phyloP scores from a whole-genome alignment of 1,284 basidiomycete genomes.

The Malassezia yamatoensis region DNA sequence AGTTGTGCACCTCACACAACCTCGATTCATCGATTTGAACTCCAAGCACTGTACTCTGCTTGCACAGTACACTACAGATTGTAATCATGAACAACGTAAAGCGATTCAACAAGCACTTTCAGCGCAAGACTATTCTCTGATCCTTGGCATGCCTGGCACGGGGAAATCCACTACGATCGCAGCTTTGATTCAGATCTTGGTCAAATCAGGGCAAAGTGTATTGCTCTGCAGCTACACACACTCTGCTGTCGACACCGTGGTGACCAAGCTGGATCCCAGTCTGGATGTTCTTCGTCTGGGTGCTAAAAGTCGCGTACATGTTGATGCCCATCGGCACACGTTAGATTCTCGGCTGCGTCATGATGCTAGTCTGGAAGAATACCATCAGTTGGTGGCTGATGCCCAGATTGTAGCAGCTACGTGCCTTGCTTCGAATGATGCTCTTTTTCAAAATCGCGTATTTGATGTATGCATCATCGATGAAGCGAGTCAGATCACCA shows the following conservation, averaged over 20 bases:
- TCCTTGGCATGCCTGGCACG: constrained; percentile 95
- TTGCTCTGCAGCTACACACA: constrained; percentile 88
- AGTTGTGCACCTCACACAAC: constrained; percentile 69
- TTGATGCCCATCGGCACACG: constrained; percentile 60
- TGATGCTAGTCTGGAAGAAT: constrained; percentile 55
- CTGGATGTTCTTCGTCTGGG: constrained; percentile 66
- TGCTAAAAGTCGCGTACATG: constrained; percentile 73
- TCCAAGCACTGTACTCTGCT: constrained; percentile 30
- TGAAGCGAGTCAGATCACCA: constrained; percentile 92
- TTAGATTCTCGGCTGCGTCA: constrained; percentile 54
- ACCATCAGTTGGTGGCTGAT: constrained; percentile 67
- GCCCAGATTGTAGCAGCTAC: constrained; percentile 93
- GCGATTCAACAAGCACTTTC: constrained; percentile 67
- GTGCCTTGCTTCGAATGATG: constrained; percentile 79
- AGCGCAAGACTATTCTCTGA: constrained; percentile 78
- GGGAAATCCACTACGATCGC: constrained; percentile 94
- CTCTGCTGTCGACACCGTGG: constrained; percentile 89
- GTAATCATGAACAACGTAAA: constrained; percentile 62
- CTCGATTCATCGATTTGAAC: constrained; percentile 53
- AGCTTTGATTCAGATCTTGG: constrained; percentile 70
- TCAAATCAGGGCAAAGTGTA: constrained; percentile 71
- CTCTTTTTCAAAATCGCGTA: constrained; percentile 63
- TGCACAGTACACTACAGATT: constrained; percentile 20
- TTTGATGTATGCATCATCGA: constrained; percentile 99
- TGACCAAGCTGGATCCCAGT: constrained; percentile 56